These are phyloP conservation scores for Fusarium subtropicale DNA, from an alignment of 2,329 filamentous ascomycete species.

Conservation along the genomic window DNA sequence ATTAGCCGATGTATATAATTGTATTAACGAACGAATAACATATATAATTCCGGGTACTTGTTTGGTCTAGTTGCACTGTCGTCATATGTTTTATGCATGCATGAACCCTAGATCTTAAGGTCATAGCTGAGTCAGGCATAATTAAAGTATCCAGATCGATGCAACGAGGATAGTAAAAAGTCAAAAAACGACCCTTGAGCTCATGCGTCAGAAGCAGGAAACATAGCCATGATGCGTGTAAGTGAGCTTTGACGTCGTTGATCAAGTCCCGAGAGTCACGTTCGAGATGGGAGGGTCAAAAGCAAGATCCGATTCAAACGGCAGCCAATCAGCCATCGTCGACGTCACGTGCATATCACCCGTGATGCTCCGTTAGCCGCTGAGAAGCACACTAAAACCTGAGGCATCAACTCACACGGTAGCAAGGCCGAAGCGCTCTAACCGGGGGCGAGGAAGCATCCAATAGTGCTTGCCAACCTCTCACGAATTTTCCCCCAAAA, in stretches of 20 bases:
- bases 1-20: background rate
- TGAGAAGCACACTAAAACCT: slow-evolving; percentile 7
- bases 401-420: slow-evolving; percentile 31
- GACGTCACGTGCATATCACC: slow-evolving; percentile 20
- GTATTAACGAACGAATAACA: background rate
- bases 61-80: background rate
- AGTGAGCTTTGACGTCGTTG: slow-evolving; percentile 11
- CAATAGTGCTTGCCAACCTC: slow-evolving; percentile 43
- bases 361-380: slow-evolving; percentile 33
- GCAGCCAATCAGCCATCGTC: slow-evolving; percentile 6
- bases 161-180: background rate
- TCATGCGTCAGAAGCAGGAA: background rate
- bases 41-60: background rate
- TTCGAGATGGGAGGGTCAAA: slow-evolving; percentile 2
- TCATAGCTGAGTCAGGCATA: background rate
- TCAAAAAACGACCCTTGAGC: background rate
- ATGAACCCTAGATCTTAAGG: background rate
- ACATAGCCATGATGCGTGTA: slow-evolving; percentile 6
- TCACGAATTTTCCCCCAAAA: slow-evolving; percentile 58
- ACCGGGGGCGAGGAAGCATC: slow-evolving; percentile 40
- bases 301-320: slow-evolving; percentile 3
- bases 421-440: slow-evolving; percentile 44
- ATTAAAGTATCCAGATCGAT: background rate
- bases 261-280: background rate
- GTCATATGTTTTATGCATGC: background rate